Evolutionary conservation across 2,329 filamentous ascomycete genomes (phyloP), one percentile per base, ranked within the genome.

Genomic region (Dothideomycetes sp.): DNA sequence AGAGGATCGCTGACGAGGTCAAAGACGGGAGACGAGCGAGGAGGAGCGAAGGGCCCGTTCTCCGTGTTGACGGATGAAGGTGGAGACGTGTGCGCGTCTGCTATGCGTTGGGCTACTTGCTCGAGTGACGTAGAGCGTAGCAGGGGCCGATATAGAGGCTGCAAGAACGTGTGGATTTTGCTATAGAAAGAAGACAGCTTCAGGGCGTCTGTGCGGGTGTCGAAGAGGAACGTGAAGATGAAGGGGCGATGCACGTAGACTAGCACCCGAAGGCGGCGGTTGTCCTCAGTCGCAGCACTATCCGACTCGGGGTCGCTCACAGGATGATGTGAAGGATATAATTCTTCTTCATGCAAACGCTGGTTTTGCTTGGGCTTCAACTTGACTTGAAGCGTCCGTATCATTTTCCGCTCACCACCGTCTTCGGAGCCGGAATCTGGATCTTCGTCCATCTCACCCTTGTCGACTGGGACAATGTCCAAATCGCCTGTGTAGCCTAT

Each of bases 161-260:
- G 55, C 43, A 77, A 53, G 54, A 71, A 74, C 16, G 61, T 64
- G 46, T 75, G 69, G 3, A 77, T 50, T 40, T 68, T 61, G 36
- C 58, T 59, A 52, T 69, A 70, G 52, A 70, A 69, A 9, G 55
- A 52, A 2, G 60, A 49, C 5, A 65, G 56, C 27, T 51, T 55
- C 14, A 72, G 54, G 2, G 75, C 73, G 39, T 74, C 68, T 5
- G 80, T 79, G 34, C 68, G 67, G 31, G 72, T 63, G 35, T 72
- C 62, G 57, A 89, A 89, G 3, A 91, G 64, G 45, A 91, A 80
- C 1, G 79, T 74, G 55, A 84, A 88, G 35, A 89, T 73, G 58
- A 89, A 89, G 0, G 84, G 84, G 17, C 72, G 73, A 55, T 79
- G 66, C 34, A 80, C 73, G 53, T 87, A 88, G 36, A 87, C 72